Evolutionary conservation across 768 basidiomycete genomes (phyloP).

Genomic region (Russula emetica): DNA sequence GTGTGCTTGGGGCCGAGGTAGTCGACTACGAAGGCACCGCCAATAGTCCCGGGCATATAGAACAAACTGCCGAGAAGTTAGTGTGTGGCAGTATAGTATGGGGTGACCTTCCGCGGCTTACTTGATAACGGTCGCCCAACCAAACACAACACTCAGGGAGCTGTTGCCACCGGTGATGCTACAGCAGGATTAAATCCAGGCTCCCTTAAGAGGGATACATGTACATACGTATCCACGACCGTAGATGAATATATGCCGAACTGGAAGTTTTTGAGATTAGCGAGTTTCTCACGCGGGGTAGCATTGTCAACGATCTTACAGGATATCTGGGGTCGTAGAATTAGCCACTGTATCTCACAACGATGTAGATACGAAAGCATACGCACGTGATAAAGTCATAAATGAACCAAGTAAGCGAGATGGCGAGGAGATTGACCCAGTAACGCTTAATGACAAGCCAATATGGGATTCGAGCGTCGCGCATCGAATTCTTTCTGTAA

Average conservation of each 20-base stretch:
- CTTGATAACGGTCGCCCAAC: conserved; percentile 87
- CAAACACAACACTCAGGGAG: conserved; percentile 61
- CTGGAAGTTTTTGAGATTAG: conserved; percentile 34
- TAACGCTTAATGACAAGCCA: conserved; percentile 73
- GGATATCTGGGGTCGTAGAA: conserved; percentile 47
- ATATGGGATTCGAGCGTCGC: conserved; percentile 68
- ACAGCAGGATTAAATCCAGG: conserved; percentile 5
- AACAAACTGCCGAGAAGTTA: conserved; percentile 42
- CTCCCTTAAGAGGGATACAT: background rate
- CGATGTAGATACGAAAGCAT: background rate
- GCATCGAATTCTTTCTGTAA: conserved; percentile 79
- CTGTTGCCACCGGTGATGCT: conserved; percentile 55
- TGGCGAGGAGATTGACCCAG: conserved; percentile 65
- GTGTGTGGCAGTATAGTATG: conserved; percentile 40
- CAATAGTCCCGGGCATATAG: conserved; percentile 67
- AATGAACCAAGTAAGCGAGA: conserved; percentile 79
- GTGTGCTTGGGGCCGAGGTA: conserved; percentile 69
- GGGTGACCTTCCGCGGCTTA: conserved; percentile 34
- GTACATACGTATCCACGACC: conserved; percentile 56
- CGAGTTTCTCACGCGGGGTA: conserved; percentile 11
- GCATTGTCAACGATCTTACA: conserved; percentile 38
- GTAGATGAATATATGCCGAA: conserved; percentile 81
- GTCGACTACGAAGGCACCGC: conserved; percentile 74
- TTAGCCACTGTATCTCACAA: background rate
- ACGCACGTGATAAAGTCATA: conserved; percentile 76